Conservation (phyloP, 139 green algal genomes). For the Volvox reticuliferus region DNA sequence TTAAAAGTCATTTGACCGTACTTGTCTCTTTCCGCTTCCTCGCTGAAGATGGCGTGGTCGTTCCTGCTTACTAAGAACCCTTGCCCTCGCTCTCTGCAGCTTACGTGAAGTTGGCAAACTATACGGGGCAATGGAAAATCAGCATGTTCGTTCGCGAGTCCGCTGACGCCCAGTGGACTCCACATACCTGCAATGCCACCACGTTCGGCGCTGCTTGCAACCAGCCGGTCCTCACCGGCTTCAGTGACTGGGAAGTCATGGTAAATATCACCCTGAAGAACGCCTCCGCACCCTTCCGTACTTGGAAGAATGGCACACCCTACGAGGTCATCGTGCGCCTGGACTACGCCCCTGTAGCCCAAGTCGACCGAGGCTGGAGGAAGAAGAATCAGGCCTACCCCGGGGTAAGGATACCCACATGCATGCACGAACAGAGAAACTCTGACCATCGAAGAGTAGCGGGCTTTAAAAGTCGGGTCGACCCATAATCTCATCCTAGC, state of each 20-base stretch:
- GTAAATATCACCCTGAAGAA: conserved; percentile 2
- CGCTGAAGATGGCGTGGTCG: no score
- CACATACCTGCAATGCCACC: conserved; percentile 6
- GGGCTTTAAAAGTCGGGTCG: no score
- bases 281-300: neutral
- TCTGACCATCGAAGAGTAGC: no score
- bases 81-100: neutral
- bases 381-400: conserved; percentile 63
- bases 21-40: no score
- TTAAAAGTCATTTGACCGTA: no score
- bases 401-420: conserved; percentile 28
- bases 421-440: no score
- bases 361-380: conserved; percentile 50
- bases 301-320: conserved; percentile 19
- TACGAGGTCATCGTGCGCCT: conserved; percentile 15
- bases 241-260: neutral
- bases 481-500: no score
- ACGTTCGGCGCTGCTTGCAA: conserved; percentile 21
- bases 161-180: neutral
- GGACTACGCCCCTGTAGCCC: conserved; percentile 23
- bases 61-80: no score
- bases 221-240: neutral
- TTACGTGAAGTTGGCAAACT: conserved; percentile 21
- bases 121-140: neutral
- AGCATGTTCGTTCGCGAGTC: neutral